phyloP scores from a whole-genome alignment of 768 basidiomycete genomes.

The Lentinula edodes region DNA sequence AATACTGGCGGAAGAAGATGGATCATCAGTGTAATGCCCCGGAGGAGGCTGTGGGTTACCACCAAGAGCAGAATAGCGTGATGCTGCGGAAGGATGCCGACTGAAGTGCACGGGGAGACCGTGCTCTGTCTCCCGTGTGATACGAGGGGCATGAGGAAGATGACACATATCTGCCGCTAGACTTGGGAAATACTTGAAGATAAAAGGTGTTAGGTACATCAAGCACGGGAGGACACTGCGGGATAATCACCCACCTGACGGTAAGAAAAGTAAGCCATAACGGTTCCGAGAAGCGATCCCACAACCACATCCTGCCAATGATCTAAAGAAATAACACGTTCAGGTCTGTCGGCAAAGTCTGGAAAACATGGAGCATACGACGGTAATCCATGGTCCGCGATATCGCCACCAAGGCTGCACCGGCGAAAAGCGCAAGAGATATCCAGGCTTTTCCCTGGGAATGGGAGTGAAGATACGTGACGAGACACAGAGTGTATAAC shows the following conservation, averaged over 20 bases:
- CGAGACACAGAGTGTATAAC: conserved; percentile 12
- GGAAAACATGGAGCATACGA: conserved; percentile 33
- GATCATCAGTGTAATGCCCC: conserved; percentile 8
- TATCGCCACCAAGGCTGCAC: conserved; percentile 73
- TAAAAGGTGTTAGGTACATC: background rate
- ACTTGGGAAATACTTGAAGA: conserved; percentile 55
- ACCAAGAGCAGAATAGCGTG: background rate
- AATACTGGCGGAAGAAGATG: background rate
- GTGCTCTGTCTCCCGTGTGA: conserved; percentile 33
- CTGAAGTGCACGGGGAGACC: conserved; percentile 29
- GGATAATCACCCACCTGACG: conserved; percentile 35
- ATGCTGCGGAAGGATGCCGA: background rate
- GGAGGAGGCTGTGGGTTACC: background rate
- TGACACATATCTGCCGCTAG: conserved; percentile 59
- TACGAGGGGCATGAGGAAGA: conserved; percentile 67
- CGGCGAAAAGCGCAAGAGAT: conserved; percentile 68
- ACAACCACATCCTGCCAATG: conserved; percentile 91
- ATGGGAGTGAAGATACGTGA: background rate
- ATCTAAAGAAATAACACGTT: conserved; percentile 37
- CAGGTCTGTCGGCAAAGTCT: no score
- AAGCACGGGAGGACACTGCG: background rate
- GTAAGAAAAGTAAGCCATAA: conserved; percentile 70
- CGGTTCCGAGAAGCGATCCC: conserved; percentile 69
- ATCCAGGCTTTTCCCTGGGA: conserved; percentile 77
- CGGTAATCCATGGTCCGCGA: conserved; percentile 91